Percentiles rank a stretch among this genome's conserved stretches.
Evolutionary conservation across 2,329 filamentous ascomycete species (phyloP).

Genomic region (Fusarium bulbicola): DNA sequence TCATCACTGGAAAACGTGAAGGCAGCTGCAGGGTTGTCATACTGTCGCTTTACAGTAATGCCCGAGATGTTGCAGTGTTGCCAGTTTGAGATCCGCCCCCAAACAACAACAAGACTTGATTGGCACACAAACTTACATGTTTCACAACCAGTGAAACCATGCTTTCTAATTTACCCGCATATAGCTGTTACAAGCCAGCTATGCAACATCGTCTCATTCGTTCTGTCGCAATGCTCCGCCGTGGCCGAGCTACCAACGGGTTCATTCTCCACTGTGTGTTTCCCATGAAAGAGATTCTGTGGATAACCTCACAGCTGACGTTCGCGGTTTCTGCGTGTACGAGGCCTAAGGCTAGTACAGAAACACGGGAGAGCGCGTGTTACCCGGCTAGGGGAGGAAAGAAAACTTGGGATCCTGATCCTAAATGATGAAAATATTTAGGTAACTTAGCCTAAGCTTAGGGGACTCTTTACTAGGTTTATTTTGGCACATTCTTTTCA

Average conservation of each 20-base stretch:
- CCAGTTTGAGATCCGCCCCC: conserved; percentile 50
- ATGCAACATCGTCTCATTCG: neutral
- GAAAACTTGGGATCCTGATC: neutral
- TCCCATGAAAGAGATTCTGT: neutral
- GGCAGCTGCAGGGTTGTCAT: conserved; percentile 62
- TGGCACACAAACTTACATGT: neutral
- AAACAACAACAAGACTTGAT: conserved; percentile 40
- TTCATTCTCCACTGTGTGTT: neutral
- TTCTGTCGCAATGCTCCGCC: neutral
- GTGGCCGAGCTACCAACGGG: conserved; percentile 6
- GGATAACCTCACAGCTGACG: neutral
- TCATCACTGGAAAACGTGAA: conserved; percentile 55
- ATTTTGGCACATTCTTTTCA: neutral
- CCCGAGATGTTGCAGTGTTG: conserved; percentile 53
- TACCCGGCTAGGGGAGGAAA: neutral
- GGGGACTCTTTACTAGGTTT: neutral
- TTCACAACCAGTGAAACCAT: neutral
- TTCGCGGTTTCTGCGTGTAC: neutral
- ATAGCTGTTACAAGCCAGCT: neutral
- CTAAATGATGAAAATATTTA: neutral
- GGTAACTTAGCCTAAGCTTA: neutral
- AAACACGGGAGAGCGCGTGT: neutral
- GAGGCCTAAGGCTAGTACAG: neutral
- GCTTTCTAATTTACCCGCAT: neutral
- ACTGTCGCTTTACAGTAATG: conserved; percentile 62